Percentiles rank a stretch among this genome's conserved stretches.
phyloP scores from a whole-genome alignment of 176 grass and related monocot genomes.

The Musa itinerans region DNA sequence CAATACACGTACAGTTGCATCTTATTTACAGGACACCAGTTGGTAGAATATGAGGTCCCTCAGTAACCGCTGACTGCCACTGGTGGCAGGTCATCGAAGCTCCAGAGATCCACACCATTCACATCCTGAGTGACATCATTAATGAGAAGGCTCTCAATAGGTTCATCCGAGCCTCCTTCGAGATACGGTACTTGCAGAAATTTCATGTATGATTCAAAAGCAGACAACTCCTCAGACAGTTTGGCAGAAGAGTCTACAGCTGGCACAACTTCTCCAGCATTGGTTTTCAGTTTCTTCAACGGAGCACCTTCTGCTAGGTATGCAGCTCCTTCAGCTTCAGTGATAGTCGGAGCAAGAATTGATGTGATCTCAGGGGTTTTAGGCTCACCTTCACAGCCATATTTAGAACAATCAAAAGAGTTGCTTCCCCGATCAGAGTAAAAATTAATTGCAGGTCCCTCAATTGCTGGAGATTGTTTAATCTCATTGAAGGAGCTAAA shows the following conservation, averaged over 20 bases:
- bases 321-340: not conserved
- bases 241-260: slow-evolving; percentile 28
- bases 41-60: not conserved
- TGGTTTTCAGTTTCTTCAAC: slow-evolving; percentile 6
- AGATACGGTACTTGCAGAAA: slow-evolving; percentile 34
- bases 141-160: slow-evolving; percentile 45
- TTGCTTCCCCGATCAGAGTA: slow-evolving; percentile 19
- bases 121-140: slow-evolving; percentile 39
- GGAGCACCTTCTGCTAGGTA: slow-evolving; percentile 1
- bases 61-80: not conserved
- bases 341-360: not conserved
- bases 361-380: slow-evolving; percentile 19
- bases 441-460: not conserved
- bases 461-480: not conserved
- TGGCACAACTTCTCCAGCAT: slow-evolving; percentile 8
- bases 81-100: slow-evolving; percentile 57
- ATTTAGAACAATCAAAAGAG: slow-evolving; percentile 11
- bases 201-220: slow-evolving; percentile 51
- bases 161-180: slow-evolving; percentile 35
- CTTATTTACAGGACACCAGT: slow-evolving; percentile 8
- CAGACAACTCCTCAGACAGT: slow-evolving; percentile 32
- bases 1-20: not conserved
- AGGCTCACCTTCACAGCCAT: not conserved
- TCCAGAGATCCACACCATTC: slow-evolving; percentile 61
- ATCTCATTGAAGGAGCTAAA: not conserved